A percentile compares a stretch with the other conserved stretches of the same genome.
These are phyloP conservation scores for Heimioporus punctisporus DNA, from an alignment of 1,284 basidiomycete species.

Conservation along the genomic window DNA sequence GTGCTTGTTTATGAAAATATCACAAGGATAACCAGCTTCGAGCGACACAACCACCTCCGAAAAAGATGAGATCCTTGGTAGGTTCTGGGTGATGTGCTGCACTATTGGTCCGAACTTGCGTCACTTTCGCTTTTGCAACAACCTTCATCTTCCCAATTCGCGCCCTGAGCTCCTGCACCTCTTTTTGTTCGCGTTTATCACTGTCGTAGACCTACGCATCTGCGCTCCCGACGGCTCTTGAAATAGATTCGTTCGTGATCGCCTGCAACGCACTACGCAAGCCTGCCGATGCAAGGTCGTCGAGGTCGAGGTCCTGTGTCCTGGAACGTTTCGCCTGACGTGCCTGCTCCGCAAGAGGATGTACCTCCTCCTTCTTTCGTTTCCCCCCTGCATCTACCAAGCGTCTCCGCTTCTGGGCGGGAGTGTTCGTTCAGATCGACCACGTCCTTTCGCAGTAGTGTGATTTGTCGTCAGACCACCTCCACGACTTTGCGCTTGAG, in stretches of 20 bases:
- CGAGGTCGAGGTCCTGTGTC: constrained; percentile 57
- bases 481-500: constrained; percentile 52
- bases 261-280: too few relatives aligned
- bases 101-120: too few relatives aligned
- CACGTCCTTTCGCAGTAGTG: constrained; percentile 58
- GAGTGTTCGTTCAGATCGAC: constrained; percentile 66
- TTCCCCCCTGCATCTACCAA: too few relatives aligned
- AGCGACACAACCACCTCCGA: constrained; percentile 54
- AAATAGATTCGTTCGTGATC: too few relatives aligned
- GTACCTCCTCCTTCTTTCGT: too few relatives aligned
- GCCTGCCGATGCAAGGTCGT: constrained; percentile 34
- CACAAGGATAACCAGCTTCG: constrained; percentile 3
- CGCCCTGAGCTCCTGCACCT: constrained; percentile 52
- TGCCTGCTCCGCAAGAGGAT: constrained; percentile 63
- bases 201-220: constrained; percentile 53
- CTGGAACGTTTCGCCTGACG: constrained; percentile 67
- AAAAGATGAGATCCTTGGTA: constrained; percentile 80
- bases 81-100: too few relatives aligned
- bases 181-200: constrained; percentile 44
- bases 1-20: constrained; percentile 61
- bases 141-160: constrained; percentile 58
- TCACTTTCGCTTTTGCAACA: constrained; percentile 70
- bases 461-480: constrained; percentile 62
- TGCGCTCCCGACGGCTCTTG: constrained; percentile 44
- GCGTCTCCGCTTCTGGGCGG: constrained; percentile 60